Conservation (phyloP, 108 stramenopile genomes). For the Aurantiochytrium sp. region DNA sequence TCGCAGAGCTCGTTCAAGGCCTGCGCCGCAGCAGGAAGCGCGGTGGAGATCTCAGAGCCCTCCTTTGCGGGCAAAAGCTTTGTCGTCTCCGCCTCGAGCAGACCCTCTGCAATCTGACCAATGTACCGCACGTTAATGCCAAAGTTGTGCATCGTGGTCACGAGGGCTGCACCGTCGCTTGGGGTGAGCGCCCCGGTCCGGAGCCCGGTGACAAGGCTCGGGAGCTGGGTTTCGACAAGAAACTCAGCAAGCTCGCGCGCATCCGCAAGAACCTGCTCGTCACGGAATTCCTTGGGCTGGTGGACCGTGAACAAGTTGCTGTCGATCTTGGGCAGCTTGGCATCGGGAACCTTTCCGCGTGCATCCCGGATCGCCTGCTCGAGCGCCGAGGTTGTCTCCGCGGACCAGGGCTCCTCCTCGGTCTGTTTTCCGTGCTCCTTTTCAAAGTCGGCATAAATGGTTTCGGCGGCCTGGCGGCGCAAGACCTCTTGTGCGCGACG, state of each 20-base stretch:
- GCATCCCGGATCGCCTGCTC: neutral
- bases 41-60: neutral
- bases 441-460: neutral
- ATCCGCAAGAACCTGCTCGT: conserved; percentile 63
- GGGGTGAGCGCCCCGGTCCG: neutral
- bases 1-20: conserved; percentile 73
- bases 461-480: neutral
- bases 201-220: conserved; percentile 25
- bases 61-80: neutral
- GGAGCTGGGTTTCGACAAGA: conserved; percentile 74
- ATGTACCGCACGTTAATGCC: conserved; percentile 93
- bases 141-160: conserved; percentile 69
- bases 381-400: conserved; percentile 16
- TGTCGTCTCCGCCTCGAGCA: conserved; percentile 42
- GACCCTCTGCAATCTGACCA: conserved; percentile 69
- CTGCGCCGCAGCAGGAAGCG: neutral
- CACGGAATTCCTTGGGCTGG: neutral
- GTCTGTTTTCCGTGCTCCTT: neutral
- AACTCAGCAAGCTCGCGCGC: conserved; percentile 70
- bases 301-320: conserved; percentile 76
- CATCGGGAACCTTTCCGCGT: neutral
- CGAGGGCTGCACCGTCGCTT: conserved; percentile 67
- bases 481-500: conserved; percentile 33
- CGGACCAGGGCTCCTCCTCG: neutral
- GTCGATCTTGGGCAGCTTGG: conserved; percentile 52